Evolutionary conservation across 805 yeast species (phyloP).

Genomic region (Saturnispora besseyi): DNA sequence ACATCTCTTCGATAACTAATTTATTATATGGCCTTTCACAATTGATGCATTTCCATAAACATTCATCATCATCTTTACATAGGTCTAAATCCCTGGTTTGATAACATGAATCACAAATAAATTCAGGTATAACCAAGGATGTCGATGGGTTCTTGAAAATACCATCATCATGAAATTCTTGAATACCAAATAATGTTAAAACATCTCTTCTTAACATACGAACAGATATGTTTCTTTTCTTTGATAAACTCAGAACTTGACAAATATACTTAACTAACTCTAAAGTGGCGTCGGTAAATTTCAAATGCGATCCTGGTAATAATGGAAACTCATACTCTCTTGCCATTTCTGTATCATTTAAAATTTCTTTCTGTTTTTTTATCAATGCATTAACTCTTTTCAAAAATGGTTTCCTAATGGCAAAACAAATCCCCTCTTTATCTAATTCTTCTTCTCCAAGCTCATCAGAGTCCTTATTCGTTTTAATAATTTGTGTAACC

Average conservation of each 20-base stretch:
- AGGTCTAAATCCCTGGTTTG: slow-evolving; percentile 69
- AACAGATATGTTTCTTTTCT: slow-evolving; percentile 58
- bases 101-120: slow-evolving; percentile 75
- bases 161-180: slow-evolving; percentile 76
- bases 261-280: slow-evolving; percentile 71
- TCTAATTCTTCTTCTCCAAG: slow-evolving; percentile 17
- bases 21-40: slow-evolving; percentile 61
- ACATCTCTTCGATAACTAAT: slow-evolving; percentile 66
- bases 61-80: slow-evolving; percentile 52
- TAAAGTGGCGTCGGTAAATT: slow-evolving; percentile 59
- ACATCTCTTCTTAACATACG: slow-evolving; percentile 68
- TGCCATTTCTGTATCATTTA: slow-evolving; percentile 53
- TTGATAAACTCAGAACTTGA: slow-evolving; percentile 62
- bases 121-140: slow-evolving; percentile 53
- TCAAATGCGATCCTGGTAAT: slow-evolving; percentile 64
- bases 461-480: slow-evolving; percentile 26
- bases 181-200: slow-evolving; percentile 62
- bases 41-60: slow-evolving; percentile 53
- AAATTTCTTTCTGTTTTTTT: slow-evolving; percentile 64
- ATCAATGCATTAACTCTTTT: slow-evolving; percentile 58
- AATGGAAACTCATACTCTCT: slow-evolving; percentile 64
- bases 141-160: slow-evolving; percentile 68
- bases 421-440: slow-evolving; percentile 41
- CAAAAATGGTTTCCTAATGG: slow-evolving; percentile 53
- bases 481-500: slow-evolving; percentile 43